Base-by-base conservation (phyloP, 1,284 basidiomycete species). In the Leccinum huronense region DNA sequence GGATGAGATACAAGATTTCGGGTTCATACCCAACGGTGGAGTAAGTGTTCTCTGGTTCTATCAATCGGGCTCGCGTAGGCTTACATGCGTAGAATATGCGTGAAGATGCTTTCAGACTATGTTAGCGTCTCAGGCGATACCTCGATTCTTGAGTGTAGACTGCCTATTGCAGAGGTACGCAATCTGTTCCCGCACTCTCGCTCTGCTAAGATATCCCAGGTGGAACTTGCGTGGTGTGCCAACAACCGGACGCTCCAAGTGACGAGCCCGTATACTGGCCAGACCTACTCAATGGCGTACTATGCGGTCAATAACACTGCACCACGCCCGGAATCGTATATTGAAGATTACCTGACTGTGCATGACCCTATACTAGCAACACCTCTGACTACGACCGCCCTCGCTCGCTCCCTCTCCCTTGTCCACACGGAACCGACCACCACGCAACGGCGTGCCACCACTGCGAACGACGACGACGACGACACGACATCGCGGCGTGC, bases 21-120 rank as follows among this genome's bases (percentile, higher is more conserved):
- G 95, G 0, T 98, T 97, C 78, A 89, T 98, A 68, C 95, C 95
- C 2, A 98, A 97, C 72, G 95, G 95, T 13, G 94, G 94, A 14
- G 89, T 88, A 70, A 67, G 83, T 69, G 7, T 27, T 36, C n/a
- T 57, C 14, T n/a, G 36, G 53, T 69, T 69, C 51, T 74, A 36
- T 40, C 1, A 2, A 19, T 8, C 23, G 10, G 30, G 10, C n/a
- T 31, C n/a, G 51, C 13, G n/a, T 40, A 36, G 16, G 57, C 33
- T 64, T 30, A 40, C 16, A 60, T 65, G 14, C 27, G 36, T 59
- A 90, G 89, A 97, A 62, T 45, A 19, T 57, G 16, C 11, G 8
- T 59, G 14, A 63, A 89, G 81, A 91, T 92, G 89, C 78, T 91
- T n/a, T 80, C 81, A 53, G 80, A 81, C 61, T 92, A 91, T 67